These are phyloP conservation scores for Knufia fluminis DNA, from an alignment of 2,329 filamentous ascomycete species.

Conservation along the genomic window DNA sequence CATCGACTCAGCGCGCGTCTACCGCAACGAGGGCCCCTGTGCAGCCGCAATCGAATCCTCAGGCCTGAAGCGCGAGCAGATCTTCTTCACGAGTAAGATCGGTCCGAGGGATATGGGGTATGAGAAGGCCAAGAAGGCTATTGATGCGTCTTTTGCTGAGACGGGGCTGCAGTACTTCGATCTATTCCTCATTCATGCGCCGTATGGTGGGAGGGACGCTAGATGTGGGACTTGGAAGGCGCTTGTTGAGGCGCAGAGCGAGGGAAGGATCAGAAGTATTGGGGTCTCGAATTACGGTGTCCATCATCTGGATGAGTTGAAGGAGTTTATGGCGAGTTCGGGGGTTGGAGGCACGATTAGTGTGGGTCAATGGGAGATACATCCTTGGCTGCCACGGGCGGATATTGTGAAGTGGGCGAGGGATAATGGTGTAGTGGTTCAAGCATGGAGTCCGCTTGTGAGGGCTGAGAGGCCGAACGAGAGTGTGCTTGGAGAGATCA, in stretches of 20 bases:
- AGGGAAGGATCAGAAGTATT: constrained; percentile 44
- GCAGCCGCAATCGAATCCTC: constrained; percentile 44
- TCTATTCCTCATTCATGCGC: constrained; percentile 41
- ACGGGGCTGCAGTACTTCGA: constrained; percentile 33
- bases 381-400: constrained; percentile 73
- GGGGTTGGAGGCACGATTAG: constrained; percentile 61
- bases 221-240: constrained; percentile 46
- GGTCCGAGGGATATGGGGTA: constrained; percentile 48
- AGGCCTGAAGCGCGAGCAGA: constrained; percentile 43
- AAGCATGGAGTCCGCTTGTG: constrained; percentile 45
- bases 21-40: constrained; percentile 50
- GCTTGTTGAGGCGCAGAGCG: constrained; percentile 44
- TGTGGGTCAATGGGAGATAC: constrained; percentile 81
- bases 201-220: constrained; percentile 43
- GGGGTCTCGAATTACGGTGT: constrained; percentile 49
- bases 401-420: constrained; percentile 74
- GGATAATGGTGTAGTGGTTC: constrained; percentile 51
- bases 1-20: constrained; percentile 51
- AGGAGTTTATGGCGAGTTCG: constrained; percentile 47
- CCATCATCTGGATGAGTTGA: constrained; percentile 46
- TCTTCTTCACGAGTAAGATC: constrained; percentile 58
- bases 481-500: constrained; percentile 41
- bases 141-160: constrained; percentile 19
- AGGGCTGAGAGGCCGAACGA: constrained; percentile 43
- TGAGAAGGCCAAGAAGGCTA: constrained; percentile 46